Evolutionary conservation across 1,284 basidiomycete genomes (phyloP), one percentile per base, ranked within the genome.

Genomic region (Cutaneotrichosporon dermatis): DNA sequence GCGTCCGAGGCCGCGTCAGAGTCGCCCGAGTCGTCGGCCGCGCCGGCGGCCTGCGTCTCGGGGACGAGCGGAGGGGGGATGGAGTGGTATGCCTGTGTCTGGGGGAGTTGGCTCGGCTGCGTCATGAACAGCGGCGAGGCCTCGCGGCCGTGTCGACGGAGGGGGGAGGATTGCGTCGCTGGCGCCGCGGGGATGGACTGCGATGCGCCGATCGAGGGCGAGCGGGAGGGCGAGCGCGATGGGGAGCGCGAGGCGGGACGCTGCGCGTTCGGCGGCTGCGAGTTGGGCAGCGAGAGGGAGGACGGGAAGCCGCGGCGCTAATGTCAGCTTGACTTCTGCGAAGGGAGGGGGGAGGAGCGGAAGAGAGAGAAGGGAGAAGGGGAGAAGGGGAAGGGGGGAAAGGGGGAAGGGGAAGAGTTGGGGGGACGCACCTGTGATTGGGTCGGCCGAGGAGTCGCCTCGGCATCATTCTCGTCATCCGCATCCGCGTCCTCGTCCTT

Each of bases 51-150:
- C 44, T 61, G 61, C 12, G 62, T 66, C 40, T 68, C 67, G 25
- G 66, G 52, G 40, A 65, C 54, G 51, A 67, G 41, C 40, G 60
- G 59, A 4, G 54, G 54, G 0, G 69, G 69, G 45, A 61, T 59
- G 11, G 68, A 46, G 49, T 67, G 63, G 46, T 62, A 62, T 6
- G 58, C 62, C 62, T 72, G 70, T 13, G 70, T 72, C 41, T 62
- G 63, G 4, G 61, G 64, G 4, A 62, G 40, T 44, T 68, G 70
- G 8, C 66, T 66, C 13, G 63, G 62, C 41, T 67, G 66, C 3
- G 69, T 60, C 62, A 69, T 63, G 66, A 72, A 72, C 9, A 72
- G 60, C 5, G 65, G 66, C 36, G 58, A 59, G 2, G 49, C 41
- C 15, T 42, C 36, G 36, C 35, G 35, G 49, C 33, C n/a, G 45